Evolutionary conservation across 352 stramenopile species (phyloP).

Genomic region (Aphanomyces cochlioides): DNA sequence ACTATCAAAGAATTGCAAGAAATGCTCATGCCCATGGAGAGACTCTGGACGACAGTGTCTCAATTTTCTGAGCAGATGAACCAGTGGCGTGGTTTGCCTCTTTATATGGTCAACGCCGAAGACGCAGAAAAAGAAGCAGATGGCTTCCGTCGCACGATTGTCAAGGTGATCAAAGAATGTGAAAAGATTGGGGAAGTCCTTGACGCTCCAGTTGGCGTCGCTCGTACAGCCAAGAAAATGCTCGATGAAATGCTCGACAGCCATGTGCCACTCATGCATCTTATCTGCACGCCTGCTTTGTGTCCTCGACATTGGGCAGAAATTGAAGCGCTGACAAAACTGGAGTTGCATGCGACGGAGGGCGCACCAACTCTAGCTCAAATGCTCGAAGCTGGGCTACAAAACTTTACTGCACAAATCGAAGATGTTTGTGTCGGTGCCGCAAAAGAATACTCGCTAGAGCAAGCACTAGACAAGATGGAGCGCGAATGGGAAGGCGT

Average conservation of each 20-base stretch:
- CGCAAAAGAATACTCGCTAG: slow-evolving; percentile 92
- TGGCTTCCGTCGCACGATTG: slow-evolving; percentile 82
- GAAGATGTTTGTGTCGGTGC: slow-evolving; percentile 92
- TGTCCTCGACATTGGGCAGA: slow-evolving; percentile 90
- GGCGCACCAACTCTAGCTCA: slow-evolving; percentile 89
- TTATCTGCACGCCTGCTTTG: slow-evolving; percentile 91
- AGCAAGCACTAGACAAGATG: slow-evolving; percentile 92
- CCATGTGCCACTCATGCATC: slow-evolving; percentile 87
- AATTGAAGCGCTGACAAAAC: slow-evolving; percentile 82
- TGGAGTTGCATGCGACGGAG: slow-evolving; percentile 86
- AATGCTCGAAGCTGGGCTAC: slow-evolving; percentile 84
- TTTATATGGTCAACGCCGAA: slow-evolving; percentile 66
- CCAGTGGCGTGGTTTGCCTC: slow-evolving; percentile 26
- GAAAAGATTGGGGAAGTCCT: slow-evolving; percentile 86
- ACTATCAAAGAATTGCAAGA: slow-evolving; percentile 69
- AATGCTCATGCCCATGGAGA: slow-evolving; percentile 81
- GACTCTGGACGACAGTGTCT: slow-evolving; percentile 79
- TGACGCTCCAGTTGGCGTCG: slow-evolving; percentile 71
- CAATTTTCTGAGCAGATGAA: slow-evolving; percentile 36
- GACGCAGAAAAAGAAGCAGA: slow-evolving; percentile 83
- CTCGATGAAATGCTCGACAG: slow-evolving; percentile 84
- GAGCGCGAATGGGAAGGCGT: slow-evolving; percentile 89
- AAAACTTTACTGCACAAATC: slow-evolving; percentile 83
- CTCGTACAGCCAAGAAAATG: slow-evolving; percentile 75
- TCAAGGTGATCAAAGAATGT: slow-evolving; percentile 89